Percentiles rank a stretch among this genome's conserved stretches.
Conservation (phyloP, 2,329 filamentous ascomycete species). For the Amauroascus niger region DNA sequence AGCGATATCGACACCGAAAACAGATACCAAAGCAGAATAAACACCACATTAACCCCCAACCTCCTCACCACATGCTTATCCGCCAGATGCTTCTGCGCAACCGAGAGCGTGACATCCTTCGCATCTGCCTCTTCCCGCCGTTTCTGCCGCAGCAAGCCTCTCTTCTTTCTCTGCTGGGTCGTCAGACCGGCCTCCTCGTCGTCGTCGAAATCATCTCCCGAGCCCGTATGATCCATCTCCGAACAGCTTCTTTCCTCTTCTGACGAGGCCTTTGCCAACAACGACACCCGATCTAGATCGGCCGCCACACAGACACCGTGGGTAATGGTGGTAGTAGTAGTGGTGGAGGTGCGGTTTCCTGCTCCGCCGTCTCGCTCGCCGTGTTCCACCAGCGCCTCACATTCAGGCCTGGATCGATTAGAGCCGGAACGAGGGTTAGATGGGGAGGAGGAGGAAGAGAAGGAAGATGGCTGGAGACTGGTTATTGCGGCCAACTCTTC, state of each 20-base stretch:
- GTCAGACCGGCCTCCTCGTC: conserved; percentile 88
- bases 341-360: too few relatives aligned
- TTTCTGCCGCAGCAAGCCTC: conserved; percentile 56
- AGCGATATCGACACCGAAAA: conserved; percentile 91
- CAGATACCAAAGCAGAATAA: conserved; percentile 81
- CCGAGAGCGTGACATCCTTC: conserved; percentile 48
- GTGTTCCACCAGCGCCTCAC: background rate
- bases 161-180: conserved; percentile 54
- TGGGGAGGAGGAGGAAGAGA: background rate
- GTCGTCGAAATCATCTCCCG: conserved; percentile 65
- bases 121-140: conserved; percentile 39
- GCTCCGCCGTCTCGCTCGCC: background rate
- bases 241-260: conserved; percentile 25
- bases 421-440: background rate
- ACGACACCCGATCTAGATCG: background rate
- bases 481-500: background rate
- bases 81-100: conserved; percentile 60
- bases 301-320: background rate
- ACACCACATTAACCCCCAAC: conserved; percentile 61
- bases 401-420: background rate
- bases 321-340: too few relatives aligned
- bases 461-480: background rate
- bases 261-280: conserved; percentile 20
- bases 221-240: conserved; percentile 23
- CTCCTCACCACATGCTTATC: conserved; percentile 62